Percentiles rank a stretch among this genome's conserved stretches.
Evolutionary conservation across 2,329 filamentous ascomycete species (phyloP).

Genomic region (Fusarium protoensiforme): DNA sequence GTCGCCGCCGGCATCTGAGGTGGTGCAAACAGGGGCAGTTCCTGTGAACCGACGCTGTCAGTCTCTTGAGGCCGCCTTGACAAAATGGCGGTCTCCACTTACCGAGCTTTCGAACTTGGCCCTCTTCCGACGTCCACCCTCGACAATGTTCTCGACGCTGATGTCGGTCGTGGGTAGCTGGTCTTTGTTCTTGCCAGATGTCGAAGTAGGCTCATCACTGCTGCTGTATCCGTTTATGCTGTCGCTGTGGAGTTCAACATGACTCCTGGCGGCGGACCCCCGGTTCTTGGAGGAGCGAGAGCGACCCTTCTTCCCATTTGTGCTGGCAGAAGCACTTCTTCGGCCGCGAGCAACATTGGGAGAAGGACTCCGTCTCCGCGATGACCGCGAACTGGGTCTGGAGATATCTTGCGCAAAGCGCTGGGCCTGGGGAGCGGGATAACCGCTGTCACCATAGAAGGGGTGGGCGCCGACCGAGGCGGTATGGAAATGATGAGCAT

Average conservation of each 20-base stretch:
- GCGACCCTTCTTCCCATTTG: slow-evolving; percentile 72
- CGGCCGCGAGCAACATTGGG: slow-evolving; percentile 75
- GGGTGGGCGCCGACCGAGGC: slow-evolving; percentile 61
- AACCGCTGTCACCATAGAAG: slow-evolving; percentile 65
- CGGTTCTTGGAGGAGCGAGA: slow-evolving; percentile 78
- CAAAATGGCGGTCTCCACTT: slow-evolving; percentile 59
- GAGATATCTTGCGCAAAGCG: slow-evolving; percentile 71
- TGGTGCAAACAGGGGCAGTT: slow-evolving; percentile 93
- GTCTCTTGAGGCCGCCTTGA: slow-evolving; percentile 32
- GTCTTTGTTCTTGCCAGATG: slow-evolving; percentile 80
- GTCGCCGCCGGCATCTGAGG: slow-evolving; percentile 92
- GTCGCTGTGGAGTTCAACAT: slow-evolving; percentile 73
- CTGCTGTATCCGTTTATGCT: slow-evolving; percentile 83
- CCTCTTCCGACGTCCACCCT: slow-evolving; percentile 93
- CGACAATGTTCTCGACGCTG: slow-evolving; percentile 97
- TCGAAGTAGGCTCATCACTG: slow-evolving; percentile 82
- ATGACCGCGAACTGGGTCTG: slow-evolving; percentile 76
- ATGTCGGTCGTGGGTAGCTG: slow-evolving; percentile 95
- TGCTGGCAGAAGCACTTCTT: slow-evolving; percentile 79
- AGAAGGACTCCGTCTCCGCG: slow-evolving; percentile 82
- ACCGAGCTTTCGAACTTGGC: slow-evolving; percentile 98
- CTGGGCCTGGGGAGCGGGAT: slow-evolving; percentile 59
- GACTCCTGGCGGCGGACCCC: slow-evolving; percentile 56
- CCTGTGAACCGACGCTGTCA: slow-evolving; percentile 65
- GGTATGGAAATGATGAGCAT: slow-evolving; percentile 64